Conservation (phyloP, 345 rosid species). For the Bruguiera parviflora region DNA sequence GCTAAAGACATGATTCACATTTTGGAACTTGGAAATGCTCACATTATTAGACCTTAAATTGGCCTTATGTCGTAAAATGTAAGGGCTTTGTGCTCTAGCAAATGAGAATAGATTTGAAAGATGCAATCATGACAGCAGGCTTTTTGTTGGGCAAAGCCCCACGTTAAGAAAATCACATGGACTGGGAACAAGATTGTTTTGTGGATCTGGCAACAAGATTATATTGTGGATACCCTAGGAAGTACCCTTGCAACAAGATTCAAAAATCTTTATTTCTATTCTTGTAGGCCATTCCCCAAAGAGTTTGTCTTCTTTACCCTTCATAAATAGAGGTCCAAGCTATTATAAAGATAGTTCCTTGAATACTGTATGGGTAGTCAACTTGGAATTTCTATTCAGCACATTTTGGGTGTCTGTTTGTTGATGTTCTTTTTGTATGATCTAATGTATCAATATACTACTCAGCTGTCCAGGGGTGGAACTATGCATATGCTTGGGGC, state of each 20-base stretch:
- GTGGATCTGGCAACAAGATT: not conserved
- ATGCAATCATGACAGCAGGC: no score
- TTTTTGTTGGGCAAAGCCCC: no score
- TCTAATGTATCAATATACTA: not conserved
- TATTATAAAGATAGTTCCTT: not conserved
- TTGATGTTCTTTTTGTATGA: not conserved
- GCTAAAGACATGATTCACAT: not conserved
- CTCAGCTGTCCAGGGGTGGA: not conserved
- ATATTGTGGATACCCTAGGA: not conserved
- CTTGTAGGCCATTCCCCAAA: not conserved
- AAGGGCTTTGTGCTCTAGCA: not conserved
- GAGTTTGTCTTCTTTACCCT: conserved; percentile 1
- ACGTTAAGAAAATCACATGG: not conserved
- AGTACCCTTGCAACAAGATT: not conserved
- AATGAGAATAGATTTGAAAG: not conserved
- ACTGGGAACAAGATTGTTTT: not conserved
- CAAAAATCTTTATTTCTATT: not conserved
- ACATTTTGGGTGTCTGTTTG: not conserved
- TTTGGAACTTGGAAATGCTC: no score
- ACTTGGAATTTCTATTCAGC: not conserved
- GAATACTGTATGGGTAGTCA: not conserved
- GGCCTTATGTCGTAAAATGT: no score
- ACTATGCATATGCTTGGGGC: no score
- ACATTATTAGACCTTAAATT: no score
- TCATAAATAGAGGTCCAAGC: not conserved